Evolutionary conservation across 805 yeast species (phyloP).

Genomic region (Metschnikowia amazonensis): DNA sequence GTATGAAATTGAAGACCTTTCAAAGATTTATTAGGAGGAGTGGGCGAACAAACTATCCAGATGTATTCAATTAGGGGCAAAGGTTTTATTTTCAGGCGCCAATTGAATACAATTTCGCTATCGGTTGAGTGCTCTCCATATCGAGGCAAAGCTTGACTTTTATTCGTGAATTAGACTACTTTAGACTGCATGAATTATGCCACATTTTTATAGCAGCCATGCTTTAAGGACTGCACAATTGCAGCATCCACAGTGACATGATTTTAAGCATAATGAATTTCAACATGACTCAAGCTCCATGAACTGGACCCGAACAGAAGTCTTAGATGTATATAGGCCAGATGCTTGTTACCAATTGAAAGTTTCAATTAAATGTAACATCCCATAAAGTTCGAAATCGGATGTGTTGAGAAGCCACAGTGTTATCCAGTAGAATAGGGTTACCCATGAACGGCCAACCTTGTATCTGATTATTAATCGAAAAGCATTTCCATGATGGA

Average conservation of each 20-base stretch:
- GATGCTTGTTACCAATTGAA: background rate
- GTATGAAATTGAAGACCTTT: conserved; percentile 25
- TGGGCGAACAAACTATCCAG: background rate
- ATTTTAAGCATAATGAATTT: background rate
- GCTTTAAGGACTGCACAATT: background rate
- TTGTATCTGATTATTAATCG: background rate
- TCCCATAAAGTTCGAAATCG: background rate
- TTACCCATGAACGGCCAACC: background rate
- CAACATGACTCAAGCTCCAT: background rate
- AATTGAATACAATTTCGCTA: too few relatives aligned
- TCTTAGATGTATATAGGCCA: background rate
- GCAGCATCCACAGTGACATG: conserved; percentile 3
- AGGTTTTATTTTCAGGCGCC: too few relatives aligned
- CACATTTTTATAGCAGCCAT: background rate
- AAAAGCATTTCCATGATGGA: background rate
- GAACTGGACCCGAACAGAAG: too few relatives aligned
- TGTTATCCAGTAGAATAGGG: background rate
- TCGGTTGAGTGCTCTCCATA: too few relatives aligned
- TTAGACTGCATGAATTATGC: background rate
- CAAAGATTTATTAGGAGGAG: conserved; percentile 9
- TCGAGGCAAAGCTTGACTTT: background rate
- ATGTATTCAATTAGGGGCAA: too few relatives aligned
- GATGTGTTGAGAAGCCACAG: background rate
- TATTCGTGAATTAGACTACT: background rate
- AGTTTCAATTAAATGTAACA: background rate